Percentiles rank a stretch among this genome's conserved stretches.
These are phyloP conservation scores for Phytophthora pistaciae DNA, from an alignment of 352 stramenopile species.

Conservation along the genomic window DNA sequence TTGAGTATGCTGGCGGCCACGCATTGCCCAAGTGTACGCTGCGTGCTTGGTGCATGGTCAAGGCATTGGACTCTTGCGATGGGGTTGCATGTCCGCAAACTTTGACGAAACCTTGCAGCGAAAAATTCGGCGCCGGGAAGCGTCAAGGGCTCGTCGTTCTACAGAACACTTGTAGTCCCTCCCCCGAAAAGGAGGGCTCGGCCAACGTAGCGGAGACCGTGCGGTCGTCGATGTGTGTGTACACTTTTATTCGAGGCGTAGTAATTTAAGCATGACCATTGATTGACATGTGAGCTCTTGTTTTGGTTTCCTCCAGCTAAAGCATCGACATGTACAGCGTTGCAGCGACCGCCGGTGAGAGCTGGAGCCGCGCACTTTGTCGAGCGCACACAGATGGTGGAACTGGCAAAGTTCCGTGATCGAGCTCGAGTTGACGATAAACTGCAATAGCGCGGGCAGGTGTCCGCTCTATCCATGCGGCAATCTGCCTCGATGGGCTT, in stretches of 20 bases:
- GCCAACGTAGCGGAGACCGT: slow-evolving; percentile 7
- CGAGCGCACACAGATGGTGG: slow-evolving; percentile 11
- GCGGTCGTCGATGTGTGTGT: slow-evolving; percentile 5
- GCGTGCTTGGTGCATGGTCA: slow-evolving; percentile 10
- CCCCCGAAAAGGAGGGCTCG: neutral
- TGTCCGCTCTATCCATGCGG: slow-evolving; percentile 22
- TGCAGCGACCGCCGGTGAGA: neutral
- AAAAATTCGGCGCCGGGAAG: slow-evolving; percentile 16
- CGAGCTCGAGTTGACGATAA: slow-evolving; percentile 16
- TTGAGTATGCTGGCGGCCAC: neutral
- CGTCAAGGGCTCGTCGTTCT: neutral
- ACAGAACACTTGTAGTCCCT: neutral
- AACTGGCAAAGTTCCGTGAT: slow-evolving; percentile 19
- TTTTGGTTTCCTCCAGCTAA: neutral
- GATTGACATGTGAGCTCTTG: neutral
- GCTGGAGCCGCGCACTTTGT: slow-evolving; percentile 7
- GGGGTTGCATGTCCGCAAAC: slow-evolving; percentile 10
- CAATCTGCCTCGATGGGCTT: slow-evolving; percentile 31
- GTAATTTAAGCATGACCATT: slow-evolving; percentile 17
- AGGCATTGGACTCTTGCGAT: slow-evolving; percentile 25
- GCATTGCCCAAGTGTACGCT: slow-evolving; percentile 1
- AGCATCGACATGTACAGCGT: too few species aligned
- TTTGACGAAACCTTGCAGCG: slow-evolving; percentile 1
- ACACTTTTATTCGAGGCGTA: slow-evolving; percentile 4
- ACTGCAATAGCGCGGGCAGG: slow-evolving; percentile 12